Base-by-base conservation (phyloP, 225 moss, liverwort and hornwort genomes). In the Ulota crispa region DNA sequence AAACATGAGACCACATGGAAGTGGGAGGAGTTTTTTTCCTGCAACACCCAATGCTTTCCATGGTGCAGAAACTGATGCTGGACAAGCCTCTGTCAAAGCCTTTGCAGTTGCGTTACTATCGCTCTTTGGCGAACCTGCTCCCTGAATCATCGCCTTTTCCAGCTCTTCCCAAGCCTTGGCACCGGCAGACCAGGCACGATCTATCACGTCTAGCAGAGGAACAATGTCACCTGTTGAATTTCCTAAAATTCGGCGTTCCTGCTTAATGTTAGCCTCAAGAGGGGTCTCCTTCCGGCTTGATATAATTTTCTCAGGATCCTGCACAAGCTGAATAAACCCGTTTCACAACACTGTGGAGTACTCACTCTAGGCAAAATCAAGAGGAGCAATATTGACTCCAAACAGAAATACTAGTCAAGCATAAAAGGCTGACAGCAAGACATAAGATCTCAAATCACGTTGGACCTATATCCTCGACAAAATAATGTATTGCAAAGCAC, bases 1-100 rank as follows among this genome's bases (percentile, higher is more conserved):
- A 78, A 89, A 89, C 87, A 89, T 87, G 28, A 91, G 91, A 73
- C 91, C 91, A 68, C 91, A 91, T 0, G 91, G 89, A 67, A 91
- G 83, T 59, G 83, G 71, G 64, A 91, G 79, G 28, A 89, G 0
- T 52, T 12, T 73, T 77, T 85, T 87, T 72, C 91, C 91, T 50
- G 53, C 36, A 50, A 78, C 70, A 32, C 82, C 78, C 69, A 91
- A 63, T 57, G 37, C 80, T 62, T 64, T 82, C 32, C 84, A 84
- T 64, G 84, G 24, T 65, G 68, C 74, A 52, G 81, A 83, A 39
- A 87, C 79, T 37, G 83, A 83, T 84, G 83, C 73, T 68, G 87
- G 85, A 76, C 91, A 91, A 50, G 83, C 80, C 73, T 91, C 89
- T 45, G 81, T 60, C 62, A 85, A 59, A 32, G 66, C 64, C 31